Evolutionary conservation across 345 rosid species (phyloP).

Genomic region (Angophora floribunda): DNA sequence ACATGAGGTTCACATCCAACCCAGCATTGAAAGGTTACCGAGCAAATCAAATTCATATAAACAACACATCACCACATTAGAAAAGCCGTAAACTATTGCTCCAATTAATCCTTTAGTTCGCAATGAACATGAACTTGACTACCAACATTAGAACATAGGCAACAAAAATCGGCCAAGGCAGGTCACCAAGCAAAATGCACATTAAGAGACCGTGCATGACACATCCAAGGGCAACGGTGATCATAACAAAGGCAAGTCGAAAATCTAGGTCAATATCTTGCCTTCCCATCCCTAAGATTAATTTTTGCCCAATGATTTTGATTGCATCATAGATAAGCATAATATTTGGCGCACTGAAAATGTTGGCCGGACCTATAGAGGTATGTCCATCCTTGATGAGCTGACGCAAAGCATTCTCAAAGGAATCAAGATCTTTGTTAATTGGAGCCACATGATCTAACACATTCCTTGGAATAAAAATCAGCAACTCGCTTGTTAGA

Average conservation of each 20-base stretch:
- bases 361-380: background rate
- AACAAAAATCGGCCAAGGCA: too few species aligned
- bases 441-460: background rate
- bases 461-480: background rate
- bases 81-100: fast-evolving
- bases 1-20: background rate
- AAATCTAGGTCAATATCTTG: background rate
- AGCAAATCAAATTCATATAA: background rate
- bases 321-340: fast-evolving
- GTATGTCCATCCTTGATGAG: background rate
- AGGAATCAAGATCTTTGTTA: background rate
- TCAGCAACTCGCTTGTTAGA: background rate
- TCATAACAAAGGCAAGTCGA: background rate
- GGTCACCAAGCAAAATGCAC: background rate
- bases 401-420: background rate
- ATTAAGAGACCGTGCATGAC: background rate
- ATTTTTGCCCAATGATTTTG: background rate
- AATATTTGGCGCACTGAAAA: background rate
- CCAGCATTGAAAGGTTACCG: background rate
- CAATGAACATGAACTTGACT: background rate
- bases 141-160: background rate
- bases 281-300: background rate
- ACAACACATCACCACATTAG: background rate
- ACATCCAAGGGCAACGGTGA: background rate
- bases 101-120: background rate